Evolutionary conservation across 2,329 filamentous ascomycete genomes (phyloP).

Genomic region (Fusarium neocosmosporiellum): DNA sequence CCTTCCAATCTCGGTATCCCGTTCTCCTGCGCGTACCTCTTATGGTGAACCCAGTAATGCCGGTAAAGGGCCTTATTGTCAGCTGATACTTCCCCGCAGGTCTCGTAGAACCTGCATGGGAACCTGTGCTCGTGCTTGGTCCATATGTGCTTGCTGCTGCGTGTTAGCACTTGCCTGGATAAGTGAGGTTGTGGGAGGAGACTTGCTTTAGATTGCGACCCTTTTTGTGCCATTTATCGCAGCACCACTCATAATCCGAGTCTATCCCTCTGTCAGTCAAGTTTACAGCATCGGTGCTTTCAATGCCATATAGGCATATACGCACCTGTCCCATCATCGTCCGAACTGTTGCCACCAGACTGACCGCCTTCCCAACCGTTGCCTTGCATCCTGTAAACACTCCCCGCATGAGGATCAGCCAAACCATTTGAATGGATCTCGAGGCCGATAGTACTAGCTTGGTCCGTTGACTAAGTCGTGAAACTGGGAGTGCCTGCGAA

Average conservation of each 20-base stretch:
- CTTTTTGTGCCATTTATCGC: background rate
- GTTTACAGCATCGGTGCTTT: rapidly evolving
- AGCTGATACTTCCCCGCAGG: background rate
- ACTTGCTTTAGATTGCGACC: slow-evolving; percentile 15
- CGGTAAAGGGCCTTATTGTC: slow-evolving; percentile 11
- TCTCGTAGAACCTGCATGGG: background rate
- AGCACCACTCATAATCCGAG: background rate
- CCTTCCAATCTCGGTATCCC: background rate
- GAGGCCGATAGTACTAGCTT: slow-evolving; percentile 19
- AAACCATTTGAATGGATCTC: slow-evolving; percentile 7
- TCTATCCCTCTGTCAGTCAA: background rate
- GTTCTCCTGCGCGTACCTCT: background rate
- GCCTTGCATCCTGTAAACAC: background rate
- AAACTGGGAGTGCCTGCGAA: slow-evolving; percentile 21
- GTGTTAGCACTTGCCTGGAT: background rate
- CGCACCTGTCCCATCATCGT: background rate
- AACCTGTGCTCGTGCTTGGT: slow-evolving; percentile 2
- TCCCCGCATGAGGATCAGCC: slow-evolving; percentile 27
- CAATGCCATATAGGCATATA: background rate
- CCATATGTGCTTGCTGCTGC: slow-evolving; percentile 13
- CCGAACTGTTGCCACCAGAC: background rate
- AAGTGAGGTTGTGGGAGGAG: rapidly evolving
- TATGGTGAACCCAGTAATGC: slow-evolving; percentile 28
- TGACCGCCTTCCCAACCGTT: background rate
- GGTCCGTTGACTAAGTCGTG: slow-evolving; percentile 21